These are phyloP conservation scores for Trichosporon ovoides DNA, from an alignment of 1,284 basidiomycete species.

Conservation along the genomic window DNA sequence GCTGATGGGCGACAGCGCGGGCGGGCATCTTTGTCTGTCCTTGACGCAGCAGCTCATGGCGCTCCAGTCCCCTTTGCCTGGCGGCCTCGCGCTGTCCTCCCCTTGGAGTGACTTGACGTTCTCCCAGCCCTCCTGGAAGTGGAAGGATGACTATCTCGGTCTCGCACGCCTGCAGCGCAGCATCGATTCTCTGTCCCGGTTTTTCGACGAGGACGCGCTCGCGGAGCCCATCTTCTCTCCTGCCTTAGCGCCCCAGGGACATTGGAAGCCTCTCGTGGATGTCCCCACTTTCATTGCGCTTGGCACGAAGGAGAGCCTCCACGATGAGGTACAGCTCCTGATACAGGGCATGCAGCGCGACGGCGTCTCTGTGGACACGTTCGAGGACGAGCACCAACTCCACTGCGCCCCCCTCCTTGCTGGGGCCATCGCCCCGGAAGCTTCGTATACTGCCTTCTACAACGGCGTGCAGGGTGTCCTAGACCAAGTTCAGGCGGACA, in stretches of 20 bases:
- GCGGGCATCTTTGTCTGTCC: constrained; percentile 16
- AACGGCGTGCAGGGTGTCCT: neutral
- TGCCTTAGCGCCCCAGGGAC: constrained; percentile 14
- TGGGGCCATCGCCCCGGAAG: neutral
- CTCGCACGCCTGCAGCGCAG: constrained; percentile 3
- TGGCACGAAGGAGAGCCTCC: constrained; percentile 37
- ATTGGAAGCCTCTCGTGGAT: constrained; percentile 21
- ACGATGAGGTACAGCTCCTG: constrained; percentile 31
- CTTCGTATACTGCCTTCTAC: neutral
- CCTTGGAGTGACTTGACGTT: constrained; percentile 56
- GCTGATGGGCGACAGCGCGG: constrained; percentile 20
- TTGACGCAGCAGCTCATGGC: constrained; percentile 15
- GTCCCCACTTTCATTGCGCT: constrained; percentile 31
- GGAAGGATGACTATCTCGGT: constrained; percentile 20
- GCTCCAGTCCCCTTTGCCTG: constrained; percentile 44
- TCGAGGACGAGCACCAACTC: constrained; percentile 5
- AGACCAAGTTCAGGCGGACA: neutral
- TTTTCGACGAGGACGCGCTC: constrained; percentile 14
- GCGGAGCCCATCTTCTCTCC: constrained; percentile 25
- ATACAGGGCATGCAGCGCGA: constrained; percentile 30
- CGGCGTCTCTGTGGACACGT: constrained; percentile 26
- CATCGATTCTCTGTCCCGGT: constrained; percentile 17
- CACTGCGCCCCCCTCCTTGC: neutral
- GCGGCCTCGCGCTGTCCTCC: constrained; percentile 55
- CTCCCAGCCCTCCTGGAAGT: constrained; percentile 16